Percentiles rank a stretch among this genome's conserved stretches.
phyloP scores from a whole-genome alignment of 345 rosid species.

The Bruguiera gymnorhiza region DNA sequence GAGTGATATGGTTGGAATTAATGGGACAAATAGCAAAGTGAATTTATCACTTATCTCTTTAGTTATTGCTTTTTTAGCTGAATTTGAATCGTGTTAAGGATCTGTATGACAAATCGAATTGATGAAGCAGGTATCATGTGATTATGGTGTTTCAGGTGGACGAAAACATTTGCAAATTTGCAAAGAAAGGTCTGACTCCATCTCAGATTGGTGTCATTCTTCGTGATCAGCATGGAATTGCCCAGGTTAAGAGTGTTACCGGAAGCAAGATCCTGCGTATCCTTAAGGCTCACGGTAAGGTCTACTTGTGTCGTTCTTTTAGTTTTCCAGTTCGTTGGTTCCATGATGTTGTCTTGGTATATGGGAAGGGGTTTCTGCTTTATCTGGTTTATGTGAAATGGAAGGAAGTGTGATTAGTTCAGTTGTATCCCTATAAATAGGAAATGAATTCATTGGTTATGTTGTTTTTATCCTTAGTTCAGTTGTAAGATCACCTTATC shows the following conservation, averaged over 20 bases:
- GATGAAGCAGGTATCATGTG: not conserved
- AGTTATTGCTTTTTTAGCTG: too few species aligned
- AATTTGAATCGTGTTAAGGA: too few species aligned
- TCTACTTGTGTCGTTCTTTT: not conserved
- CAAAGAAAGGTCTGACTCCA: slow-evolving; percentile 72
- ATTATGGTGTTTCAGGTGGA: slow-evolving; percentile 42
- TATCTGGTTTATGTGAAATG: not conserved
- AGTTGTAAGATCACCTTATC: not conserved
- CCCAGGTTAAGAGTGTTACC: slow-evolving; percentile 66
- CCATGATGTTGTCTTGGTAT: not conserved
- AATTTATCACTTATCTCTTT: too few species aligned
- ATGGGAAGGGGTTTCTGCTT: not conserved
- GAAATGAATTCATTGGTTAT: not conserved
- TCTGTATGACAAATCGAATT: not conserved
- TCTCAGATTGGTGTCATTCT: slow-evolving; percentile 80
- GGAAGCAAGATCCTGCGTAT: slow-evolving; percentile 73
- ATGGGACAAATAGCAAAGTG: too few species aligned
- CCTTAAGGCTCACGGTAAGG: slow-evolving; percentile 60
- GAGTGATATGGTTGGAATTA: not conserved
- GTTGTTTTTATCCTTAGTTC: not conserved
- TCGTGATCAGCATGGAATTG: slow-evolving; percentile 74
- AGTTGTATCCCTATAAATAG: not conserved
- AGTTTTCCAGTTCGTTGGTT: not conserved
- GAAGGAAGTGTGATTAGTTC: not conserved
- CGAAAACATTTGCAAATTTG: slow-evolving; percentile 64